Base-by-base conservation (phyloP, 352 stramenopile genomes). In the Plasmopara viticola region DNA sequence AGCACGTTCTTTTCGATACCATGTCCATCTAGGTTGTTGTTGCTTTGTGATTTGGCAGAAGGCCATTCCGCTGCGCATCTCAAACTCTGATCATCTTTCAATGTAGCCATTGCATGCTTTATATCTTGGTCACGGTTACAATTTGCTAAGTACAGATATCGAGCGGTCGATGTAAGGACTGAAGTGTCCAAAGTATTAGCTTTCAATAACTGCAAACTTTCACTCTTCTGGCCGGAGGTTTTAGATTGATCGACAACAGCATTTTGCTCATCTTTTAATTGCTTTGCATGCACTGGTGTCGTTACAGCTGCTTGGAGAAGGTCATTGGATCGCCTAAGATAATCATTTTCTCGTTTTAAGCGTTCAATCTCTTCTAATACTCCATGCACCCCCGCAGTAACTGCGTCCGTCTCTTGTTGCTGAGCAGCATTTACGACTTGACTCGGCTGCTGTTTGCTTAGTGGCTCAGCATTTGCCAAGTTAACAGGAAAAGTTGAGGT, bases 281-380 rank as follows among this genome's bases (percentile, higher is more conserved):
- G 31, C 6, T 12, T 60, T 35, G 31, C 6, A 35, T 60, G 48
- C 10, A 12, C 40, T 48, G 60, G 60, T 30, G 43, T 45, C 6
- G 39, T 56, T 31, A 57, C 60, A 59, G 60, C 64, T 28, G 72
- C 74, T 62, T 85, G 72, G 0, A 87, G 65, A 13, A 71, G 56
- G 17, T 85, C 75, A 29, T 89, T 89, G 14, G 76, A 89, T 14
- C 66, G 66, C 13, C 75, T 78, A 14, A 89, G 62, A 15, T 58
- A 56, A 44, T 86, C 72, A 53, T 89, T 89, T 37, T 89, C 78
- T 17, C 63, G 62, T 61, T 73, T 84, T 13, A 89, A 60, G 1
- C 76, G 74, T 44, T 86, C 78, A 45, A 84, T 84, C 43, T 87
- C 78, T 18, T 63, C 56, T 56, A 86, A 34, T 2, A 89, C 48